Conservation (phyloP, 352 stramenopile species). For the Phytophthora boehmeriae region DNA sequence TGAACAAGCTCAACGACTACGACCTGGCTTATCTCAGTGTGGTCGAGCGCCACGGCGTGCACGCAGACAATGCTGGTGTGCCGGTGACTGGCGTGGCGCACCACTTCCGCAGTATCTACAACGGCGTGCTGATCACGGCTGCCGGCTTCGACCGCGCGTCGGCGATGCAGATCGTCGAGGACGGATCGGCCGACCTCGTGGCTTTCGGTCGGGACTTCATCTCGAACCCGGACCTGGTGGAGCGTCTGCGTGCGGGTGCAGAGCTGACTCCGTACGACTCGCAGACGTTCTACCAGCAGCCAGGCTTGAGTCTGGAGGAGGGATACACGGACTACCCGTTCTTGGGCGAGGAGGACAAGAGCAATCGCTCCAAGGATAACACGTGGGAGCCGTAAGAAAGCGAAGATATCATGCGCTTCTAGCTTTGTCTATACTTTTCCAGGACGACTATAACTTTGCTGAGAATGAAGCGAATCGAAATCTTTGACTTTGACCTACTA, state of each 20-base stretch:
- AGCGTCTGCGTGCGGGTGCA: conserved; percentile 28
- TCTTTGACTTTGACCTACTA: too few species aligned
- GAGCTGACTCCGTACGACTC: conserved; percentile 32
- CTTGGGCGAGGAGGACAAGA: conserved; percentile 6
- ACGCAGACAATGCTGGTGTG: conserved; percentile 6
- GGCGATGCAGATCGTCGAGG: conserved; percentile 31
- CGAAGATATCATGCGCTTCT: too few species aligned
- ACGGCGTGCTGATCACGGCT: conserved; percentile 42
- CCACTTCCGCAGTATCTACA: conserved; percentile 45
- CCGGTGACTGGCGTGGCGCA: conserved; percentile 37
- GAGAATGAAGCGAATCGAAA: too few species aligned
- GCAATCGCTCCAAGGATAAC: too few species aligned
- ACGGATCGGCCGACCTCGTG: conserved; percentile 35
- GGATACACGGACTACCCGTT: conserved; percentile 39
- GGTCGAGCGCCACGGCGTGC: conserved; percentile 37
- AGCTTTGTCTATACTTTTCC: too few species aligned
- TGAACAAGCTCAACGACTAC: conserved; percentile 28
- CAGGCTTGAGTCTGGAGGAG: conserved; percentile 13
- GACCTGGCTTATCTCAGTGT: conserved; percentile 51
- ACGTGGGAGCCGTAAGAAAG: too few species aligned
- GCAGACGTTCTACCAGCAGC: conserved; percentile 27
- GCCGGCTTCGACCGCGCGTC: conserved; percentile 33
- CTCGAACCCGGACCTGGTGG: conserved; percentile 51
- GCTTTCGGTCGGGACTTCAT: conserved; percentile 54
- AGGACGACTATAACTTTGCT: too few species aligned